These are phyloP conservation scores for Prillingera fragicola DNA, from an alignment of 1,284 basidiomycete genomes.

Conservation along the genomic window DNA sequence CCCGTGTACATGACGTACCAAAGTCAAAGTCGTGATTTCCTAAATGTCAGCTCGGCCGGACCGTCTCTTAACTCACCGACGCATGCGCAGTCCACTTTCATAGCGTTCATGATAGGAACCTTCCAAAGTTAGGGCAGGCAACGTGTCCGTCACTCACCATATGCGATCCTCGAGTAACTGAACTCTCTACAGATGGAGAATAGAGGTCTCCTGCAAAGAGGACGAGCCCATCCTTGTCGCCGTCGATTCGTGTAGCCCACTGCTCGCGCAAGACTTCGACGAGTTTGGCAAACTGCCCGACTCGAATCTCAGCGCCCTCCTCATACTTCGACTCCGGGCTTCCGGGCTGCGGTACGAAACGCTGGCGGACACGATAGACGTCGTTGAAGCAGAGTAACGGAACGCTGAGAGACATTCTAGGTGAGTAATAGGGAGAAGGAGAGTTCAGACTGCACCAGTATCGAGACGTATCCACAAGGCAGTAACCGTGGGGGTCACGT, in stretches of 20 bases:
- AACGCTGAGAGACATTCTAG: slow-evolving; percentile 23
- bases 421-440: not conserved
- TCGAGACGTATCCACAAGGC: too few species aligned
- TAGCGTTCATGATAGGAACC: slow-evolving; percentile 72
- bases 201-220: slow-evolving; percentile 87
- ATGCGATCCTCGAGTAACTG: slow-evolving; percentile 83
- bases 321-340: slow-evolving; percentile 15
- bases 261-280: slow-evolving; percentile 31
- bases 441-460: not conserved
- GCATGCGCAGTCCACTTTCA: slow-evolving; percentile 44
- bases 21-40: slow-evolving; percentile 85
- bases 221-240: slow-evolving; percentile 62
- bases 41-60: slow-evolving; percentile 30
- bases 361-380: slow-evolving; percentile 57
- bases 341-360: slow-evolving; percentile 44
- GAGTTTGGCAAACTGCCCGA: slow-evolving; percentile 50
- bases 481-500: too few species aligned
- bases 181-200: slow-evolving; percentile 76
- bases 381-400: slow-evolving; percentile 48
- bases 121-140: too few species aligned
- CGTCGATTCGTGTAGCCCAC: slow-evolving; percentile 29
- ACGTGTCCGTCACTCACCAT: slow-evolving; percentile 57
- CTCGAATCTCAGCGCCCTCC: slow-evolving; percentile 34
- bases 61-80: slow-evolving; percentile 28
- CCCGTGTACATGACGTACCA: slow-evolving; percentile 49